A percentile compares a stretch with the other conserved stretches of the same genome.
Evolutionary conservation across 176 grass and related monocot genomes (phyloP).

Genomic region (Cocos nucifera): DNA sequence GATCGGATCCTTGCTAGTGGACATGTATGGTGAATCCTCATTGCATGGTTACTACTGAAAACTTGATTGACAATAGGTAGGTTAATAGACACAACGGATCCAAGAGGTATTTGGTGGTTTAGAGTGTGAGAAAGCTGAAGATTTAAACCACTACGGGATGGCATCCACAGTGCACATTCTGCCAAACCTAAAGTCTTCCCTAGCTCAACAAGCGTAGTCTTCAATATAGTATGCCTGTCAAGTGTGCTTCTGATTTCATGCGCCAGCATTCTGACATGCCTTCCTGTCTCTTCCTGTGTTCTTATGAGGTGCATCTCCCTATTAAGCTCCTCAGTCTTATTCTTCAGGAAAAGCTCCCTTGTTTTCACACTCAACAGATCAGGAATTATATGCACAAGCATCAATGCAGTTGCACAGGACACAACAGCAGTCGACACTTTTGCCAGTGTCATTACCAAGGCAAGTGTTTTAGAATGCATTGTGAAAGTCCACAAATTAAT

Average conservation of each 20-base stretch:
- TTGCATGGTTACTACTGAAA: constrained; percentile 24
- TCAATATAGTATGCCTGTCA: constrained; percentile 69
- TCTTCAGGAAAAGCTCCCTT: constrained; percentile 67
- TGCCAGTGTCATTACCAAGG: constrained; percentile 41
- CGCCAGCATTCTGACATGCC: constrained; percentile 77
- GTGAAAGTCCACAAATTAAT: constrained; percentile 76
- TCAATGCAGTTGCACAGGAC: constrained; percentile 71
- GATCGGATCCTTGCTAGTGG: constrained; percentile 19
- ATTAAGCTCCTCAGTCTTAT: constrained; percentile 69
- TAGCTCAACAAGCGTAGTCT: constrained; percentile 72
- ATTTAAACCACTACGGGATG: constrained; percentile 28
- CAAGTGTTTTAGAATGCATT: constrained; percentile 48
- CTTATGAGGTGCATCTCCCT: constrained; percentile 67
- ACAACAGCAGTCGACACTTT: constrained; percentile 64
- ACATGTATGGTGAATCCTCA: constrained; percentile 16
- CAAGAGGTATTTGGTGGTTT: constrained; percentile 19
- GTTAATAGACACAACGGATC: constrained; percentile 16
- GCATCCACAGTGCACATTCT: constrained; percentile 82
- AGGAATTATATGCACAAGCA: constrained; percentile 84
- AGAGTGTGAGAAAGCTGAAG: constrained; percentile 37
- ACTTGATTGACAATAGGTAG: constrained; percentile 25
- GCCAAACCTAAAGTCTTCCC: constrained; percentile 56
- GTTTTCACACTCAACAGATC: constrained; percentile 64
- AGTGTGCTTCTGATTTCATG: constrained; percentile 93
- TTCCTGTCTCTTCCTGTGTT: constrained; percentile 64